phyloP scores from a whole-genome alignment of 176 grass and related monocot genomes.

The Lolium perenne region DNA sequence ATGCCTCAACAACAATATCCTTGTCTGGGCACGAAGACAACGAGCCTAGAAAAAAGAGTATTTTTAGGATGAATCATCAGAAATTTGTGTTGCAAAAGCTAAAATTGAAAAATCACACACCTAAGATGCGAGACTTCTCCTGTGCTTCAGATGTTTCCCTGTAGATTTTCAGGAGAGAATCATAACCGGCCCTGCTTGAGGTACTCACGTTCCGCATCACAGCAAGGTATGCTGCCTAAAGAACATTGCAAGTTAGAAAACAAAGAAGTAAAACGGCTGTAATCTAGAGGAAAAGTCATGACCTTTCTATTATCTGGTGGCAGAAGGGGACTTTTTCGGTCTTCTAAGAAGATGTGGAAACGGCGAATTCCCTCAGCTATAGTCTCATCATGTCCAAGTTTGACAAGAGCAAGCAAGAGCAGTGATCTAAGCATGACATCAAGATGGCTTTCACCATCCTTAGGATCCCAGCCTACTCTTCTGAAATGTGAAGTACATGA shows the following conservation, averaged over 20 bases:
- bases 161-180: conserved; percentile 84
- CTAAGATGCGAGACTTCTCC: conserved; percentile 76
- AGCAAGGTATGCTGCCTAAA: conserved; percentile 88
- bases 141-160: conserved; percentile 68
- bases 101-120: conserved; percentile 47
- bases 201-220: conserved; percentile 68
- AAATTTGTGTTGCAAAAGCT: conserved; percentile 18
- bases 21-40: conserved; percentile 67
- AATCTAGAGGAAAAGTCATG: conserved; percentile 33
- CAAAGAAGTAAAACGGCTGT: conserved; percentile 6
- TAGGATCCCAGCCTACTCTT: conserved; percentile 84
- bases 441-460: conserved; percentile 78
- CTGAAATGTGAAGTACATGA: conserved; percentile 53
- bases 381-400: conserved; percentile 65
- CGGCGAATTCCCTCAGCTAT: conserved; percentile 72
- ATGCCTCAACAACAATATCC: conserved; percentile 73
- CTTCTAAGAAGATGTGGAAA: conserved; percentile 65
- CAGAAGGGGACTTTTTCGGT: conserved; percentile 63
- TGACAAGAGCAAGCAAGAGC: conserved; percentile 78
- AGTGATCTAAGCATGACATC: conserved; percentile 81
- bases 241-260: conserved; percentile 35
- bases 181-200: conserved; percentile 66
- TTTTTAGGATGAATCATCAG: conserved; percentile 22
- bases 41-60: conserved; percentile 52
- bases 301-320: conserved; percentile 87